These are phyloP conservation scores for Penicillium bovifimosum DNA, from an alignment of 495 filamentous ascomycete genomes.

Conservation along the genomic window DNA sequence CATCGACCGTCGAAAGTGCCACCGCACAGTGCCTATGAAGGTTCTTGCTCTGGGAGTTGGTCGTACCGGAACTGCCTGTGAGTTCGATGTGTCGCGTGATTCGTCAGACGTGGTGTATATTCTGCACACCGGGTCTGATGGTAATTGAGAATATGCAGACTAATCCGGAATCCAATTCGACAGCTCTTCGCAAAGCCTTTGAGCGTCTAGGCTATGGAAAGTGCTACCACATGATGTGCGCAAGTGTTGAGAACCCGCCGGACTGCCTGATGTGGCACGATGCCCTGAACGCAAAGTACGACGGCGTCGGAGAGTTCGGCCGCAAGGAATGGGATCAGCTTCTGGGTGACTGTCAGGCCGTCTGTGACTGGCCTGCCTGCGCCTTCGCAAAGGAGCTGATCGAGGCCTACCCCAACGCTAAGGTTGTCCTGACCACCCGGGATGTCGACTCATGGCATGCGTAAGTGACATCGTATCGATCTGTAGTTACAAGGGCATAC, in stretches of 20 bases:
- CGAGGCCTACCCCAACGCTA: conserved; percentile 64
- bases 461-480: conserved; percentile 17
- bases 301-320: conserved; percentile 54
- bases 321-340: conserved; percentile 64
- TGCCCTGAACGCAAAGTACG: conserved; percentile 59
- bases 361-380: conserved; percentile 62
- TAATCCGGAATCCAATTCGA: conserved; percentile 6
- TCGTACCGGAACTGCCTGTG: conserved; percentile 64
- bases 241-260: conserved; percentile 54
- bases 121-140: neutral
- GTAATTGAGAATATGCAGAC: neutral
- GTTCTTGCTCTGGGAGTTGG: conserved; percentile 58
- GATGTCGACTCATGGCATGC: conserved; percentile 57
- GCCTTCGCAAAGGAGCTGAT: conserved; percentile 64
- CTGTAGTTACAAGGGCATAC: neutral
- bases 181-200: conserved; percentile 56
- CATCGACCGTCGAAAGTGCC: conserved; percentile 57
- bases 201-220: conserved; percentile 55
- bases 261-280: conserved; percentile 60
- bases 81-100: conserved; percentile 16
- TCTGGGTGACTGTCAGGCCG: conserved; percentile 59
- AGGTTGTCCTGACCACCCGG: conserved; percentile 58
- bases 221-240: conserved; percentile 64
- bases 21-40: conserved; percentile 60
- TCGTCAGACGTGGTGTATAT: neutral